A percentile compares a stretch with the other conserved stretches of the same genome.
Evolutionary conservation across 225 moss, liverwort and hornwort genomes (phyloP).

Genomic region (Polytrichum formosum): DNA sequence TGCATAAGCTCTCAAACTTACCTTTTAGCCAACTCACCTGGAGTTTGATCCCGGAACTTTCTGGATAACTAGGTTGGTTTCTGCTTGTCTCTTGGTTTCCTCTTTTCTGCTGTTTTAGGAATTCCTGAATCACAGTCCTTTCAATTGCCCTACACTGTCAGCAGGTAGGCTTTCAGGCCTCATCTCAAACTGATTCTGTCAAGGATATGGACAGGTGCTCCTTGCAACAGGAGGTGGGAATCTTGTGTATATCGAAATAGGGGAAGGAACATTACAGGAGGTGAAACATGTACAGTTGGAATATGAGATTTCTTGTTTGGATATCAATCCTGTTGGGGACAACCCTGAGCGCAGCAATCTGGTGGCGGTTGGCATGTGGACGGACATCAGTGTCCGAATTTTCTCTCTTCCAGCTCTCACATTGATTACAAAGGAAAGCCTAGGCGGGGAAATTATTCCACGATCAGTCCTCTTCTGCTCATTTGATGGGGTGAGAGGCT

Average conservation of each 20-base stretch:
- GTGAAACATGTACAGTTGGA: slow-evolving; percentile 87
- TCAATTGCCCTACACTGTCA: background rate
- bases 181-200: background rate
- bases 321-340: slow-evolving; percentile 90
- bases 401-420: slow-evolving; percentile 84
- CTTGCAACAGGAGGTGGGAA: slow-evolving; percentile 98
- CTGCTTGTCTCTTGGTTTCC: background rate
- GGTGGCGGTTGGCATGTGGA: slow-evolving; percentile 99
- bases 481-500: slow-evolving; percentile 81
- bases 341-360: slow-evolving; percentile 85
- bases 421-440: slow-evolving; percentile 80
- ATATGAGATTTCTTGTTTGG: slow-evolving; percentile 93
- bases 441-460: slow-evolving; percentile 97
- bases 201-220: slow-evolving; percentile 60
- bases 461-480: slow-evolving; percentile 95
- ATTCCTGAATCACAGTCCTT: no score
- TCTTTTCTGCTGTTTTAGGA: no score
- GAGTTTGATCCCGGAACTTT: no score
- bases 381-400: slow-evolving; percentile 93
- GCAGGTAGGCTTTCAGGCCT: background rate
- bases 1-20: no score
- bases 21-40: no score
- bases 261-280: slow-evolving; percentile 70
- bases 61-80: background rate
- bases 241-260: slow-evolving; percentile 92